phyloP scores from a whole-genome alignment of 1,284 basidiomycete species.

The Schizophyllum amplum region DNA sequence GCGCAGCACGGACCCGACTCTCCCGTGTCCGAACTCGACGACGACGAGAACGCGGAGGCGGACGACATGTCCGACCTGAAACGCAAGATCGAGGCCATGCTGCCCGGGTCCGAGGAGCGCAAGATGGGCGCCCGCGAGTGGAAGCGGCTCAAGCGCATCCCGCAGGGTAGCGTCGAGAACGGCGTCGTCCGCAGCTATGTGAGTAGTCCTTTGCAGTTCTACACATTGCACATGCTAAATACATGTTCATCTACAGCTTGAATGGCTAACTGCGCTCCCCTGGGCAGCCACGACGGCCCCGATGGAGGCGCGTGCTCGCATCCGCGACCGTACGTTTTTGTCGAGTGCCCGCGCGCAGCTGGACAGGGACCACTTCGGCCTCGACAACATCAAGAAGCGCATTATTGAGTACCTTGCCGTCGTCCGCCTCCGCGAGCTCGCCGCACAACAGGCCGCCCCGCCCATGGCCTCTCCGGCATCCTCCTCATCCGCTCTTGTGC shows the following conservation, averaged over 20 bases:
- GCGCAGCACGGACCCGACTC: constrained; percentile 24
- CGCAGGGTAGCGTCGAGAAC: constrained; percentile 69
- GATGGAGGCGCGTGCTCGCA: constrained; percentile 19
- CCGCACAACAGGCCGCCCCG: constrained; percentile 20
- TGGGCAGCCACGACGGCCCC: constrained; percentile 43
- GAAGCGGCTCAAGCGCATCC: constrained; percentile 66
- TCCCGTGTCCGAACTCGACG: constrained; percentile 52
- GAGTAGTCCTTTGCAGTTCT: no score
- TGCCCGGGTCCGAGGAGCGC: constrained; percentile 65
- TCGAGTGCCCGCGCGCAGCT: constrained; percentile 63
- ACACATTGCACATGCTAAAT: no score
- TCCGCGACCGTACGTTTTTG: constrained; percentile 52
- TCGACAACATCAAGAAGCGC: constrained; percentile 86
- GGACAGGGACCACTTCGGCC: constrained; percentile 82
- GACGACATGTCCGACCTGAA: constrained; percentile 75
- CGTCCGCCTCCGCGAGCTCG: constrained; percentile 68
- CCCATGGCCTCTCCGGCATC: not conserved
- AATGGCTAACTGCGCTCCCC: constrained; percentile 78
- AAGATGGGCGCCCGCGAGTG: constrained; percentile 82
- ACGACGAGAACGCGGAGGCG: constrained; percentile 69
- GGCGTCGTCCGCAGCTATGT: constrained; percentile 75
- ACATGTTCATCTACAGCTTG: constrained; percentile 51
- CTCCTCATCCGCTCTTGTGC: not conserved
- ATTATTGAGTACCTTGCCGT: constrained; percentile 88
- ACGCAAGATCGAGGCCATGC: constrained; percentile 74